These are phyloP conservation scores for Trametes hirsuta DNA, from an alignment of 1,284 basidiomycete genomes.

Conservation along the genomic window DNA sequence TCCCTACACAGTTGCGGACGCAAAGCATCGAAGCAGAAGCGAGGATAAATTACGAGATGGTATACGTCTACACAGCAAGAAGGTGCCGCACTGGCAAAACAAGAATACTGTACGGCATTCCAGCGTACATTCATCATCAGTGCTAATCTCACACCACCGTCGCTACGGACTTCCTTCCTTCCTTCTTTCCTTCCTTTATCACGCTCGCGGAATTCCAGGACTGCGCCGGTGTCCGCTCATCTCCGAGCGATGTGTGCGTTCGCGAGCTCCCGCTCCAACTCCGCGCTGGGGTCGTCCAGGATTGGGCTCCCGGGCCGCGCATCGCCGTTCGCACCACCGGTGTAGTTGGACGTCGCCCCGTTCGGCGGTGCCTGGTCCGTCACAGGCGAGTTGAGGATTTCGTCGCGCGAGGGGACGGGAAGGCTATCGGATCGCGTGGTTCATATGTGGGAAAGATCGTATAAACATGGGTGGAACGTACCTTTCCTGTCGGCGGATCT, in stretches of 20 bases:
- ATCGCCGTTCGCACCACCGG: conserved; percentile 30
- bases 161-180: neutral
- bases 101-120: neutral
- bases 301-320: conserved; percentile 58
- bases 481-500: conserved; percentile 77
- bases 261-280: conserved; percentile 84
- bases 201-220: neutral
- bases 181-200: neutral
- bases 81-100: neutral
- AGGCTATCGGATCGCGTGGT: conserved; percentile 46
- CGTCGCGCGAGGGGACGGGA: conserved; percentile 77
- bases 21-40: neutral
- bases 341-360: conserved; percentile 73
- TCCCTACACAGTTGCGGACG: neutral
- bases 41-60: conserved; percentile 8
- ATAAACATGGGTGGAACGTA: conserved; percentile 31
- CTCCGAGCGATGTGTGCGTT: conserved; percentile 50
- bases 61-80: conserved; percentile 7
- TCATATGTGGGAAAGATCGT: neutral
- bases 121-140: conserved; percentile 1
- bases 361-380: conserved; percentile 66
- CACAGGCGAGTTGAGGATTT: conserved; percentile 77
- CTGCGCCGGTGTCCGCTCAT: neutral
- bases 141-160: neutral
- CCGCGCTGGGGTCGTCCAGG: conserved; percentile 85